phyloP scores from a whole-genome alignment of 306 rosid species.

The Delonix regia region DNA sequence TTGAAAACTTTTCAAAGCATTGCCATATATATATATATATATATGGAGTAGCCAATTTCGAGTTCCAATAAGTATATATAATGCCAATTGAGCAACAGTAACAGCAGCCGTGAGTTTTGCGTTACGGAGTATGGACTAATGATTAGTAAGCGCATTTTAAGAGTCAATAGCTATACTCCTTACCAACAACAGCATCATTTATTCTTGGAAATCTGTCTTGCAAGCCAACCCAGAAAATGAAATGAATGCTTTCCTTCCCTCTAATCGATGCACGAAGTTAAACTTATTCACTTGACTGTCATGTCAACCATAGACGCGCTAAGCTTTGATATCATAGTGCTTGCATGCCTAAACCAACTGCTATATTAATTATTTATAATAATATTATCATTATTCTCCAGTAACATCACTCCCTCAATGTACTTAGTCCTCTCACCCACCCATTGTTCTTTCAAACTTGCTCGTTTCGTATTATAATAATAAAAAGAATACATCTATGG shows the following conservation, averaged over 20 bases:
- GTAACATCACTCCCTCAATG: not conserved
- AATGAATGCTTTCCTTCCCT: not conserved
- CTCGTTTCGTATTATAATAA: not conserved
- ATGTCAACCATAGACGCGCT: conserved; percentile 26
- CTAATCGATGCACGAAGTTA: conserved; percentile 13
- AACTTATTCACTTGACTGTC: conserved; percentile 25
- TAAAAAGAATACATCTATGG: not conserved
- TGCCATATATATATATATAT: not conserved
- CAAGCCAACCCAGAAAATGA: conserved; percentile 31
- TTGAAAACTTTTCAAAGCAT: not conserved
- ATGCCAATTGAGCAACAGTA: conserved; percentile 1
- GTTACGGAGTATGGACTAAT: conserved; percentile 25
- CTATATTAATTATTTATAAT: not conserved
- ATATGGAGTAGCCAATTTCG: not conserved
- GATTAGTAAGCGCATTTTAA: conserved; percentile 32
- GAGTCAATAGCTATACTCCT: conserved; percentile 29
- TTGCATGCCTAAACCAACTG: conserved; percentile 8
- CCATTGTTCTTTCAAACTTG: not conserved
- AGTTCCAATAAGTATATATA: not conserved
- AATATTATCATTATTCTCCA: not conserved
- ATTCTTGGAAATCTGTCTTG: conserved; percentile 32
- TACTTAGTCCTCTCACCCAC: not conserved
- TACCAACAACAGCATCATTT: conserved; percentile 28
- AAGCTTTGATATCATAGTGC: conserved; percentile 25
- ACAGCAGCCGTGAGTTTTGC: conserved; percentile 22